Percentiles rank a stretch among this genome's conserved stretches.
Conservation (phyloP, 768 basidiomycete genomes). For the Panus rudis region DNA sequence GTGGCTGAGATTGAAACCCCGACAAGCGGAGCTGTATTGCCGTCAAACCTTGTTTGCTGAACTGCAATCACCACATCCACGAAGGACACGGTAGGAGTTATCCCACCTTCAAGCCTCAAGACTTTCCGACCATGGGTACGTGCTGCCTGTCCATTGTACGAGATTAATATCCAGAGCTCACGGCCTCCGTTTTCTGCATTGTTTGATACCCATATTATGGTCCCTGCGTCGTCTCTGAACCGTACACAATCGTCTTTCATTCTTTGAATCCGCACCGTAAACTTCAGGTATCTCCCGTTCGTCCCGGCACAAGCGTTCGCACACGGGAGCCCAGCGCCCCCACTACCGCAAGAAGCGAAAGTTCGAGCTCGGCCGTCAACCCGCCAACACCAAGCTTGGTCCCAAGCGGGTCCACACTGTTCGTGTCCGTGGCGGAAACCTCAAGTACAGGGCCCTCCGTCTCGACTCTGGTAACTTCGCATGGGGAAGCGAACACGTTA, state of each 20-base stretch:
- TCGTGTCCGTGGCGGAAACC: slow-evolving; percentile 91
- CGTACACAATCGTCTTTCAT: background rate
- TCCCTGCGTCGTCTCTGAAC: background rate
- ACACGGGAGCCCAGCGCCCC: slow-evolving; percentile 85
- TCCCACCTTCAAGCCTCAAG: slow-evolving; percentile 58
- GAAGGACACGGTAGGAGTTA: slow-evolving; percentile 35
- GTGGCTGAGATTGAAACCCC: too few species aligned
- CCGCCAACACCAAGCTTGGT: slow-evolving; percentile 96
- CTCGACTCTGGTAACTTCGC: slow-evolving; percentile 97
- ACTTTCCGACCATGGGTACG: slow-evolving; percentile 72
- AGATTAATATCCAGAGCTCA: slow-evolving; percentile 5
- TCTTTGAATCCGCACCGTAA: background rate
- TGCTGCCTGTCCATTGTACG: slow-evolving; percentile 26
- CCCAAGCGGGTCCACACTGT: slow-evolving; percentile 93
- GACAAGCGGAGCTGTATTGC: slow-evolving; percentile 25
- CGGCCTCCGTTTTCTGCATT: slow-evolving; percentile 6
- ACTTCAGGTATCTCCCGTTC: slow-evolving; percentile 93
- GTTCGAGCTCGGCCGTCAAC: slow-evolving; percentile 98
- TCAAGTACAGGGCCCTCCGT: slow-evolving; percentile 93
- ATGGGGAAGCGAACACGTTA: slow-evolving; percentile 93
- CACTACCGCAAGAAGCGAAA: slow-evolving; percentile 99
- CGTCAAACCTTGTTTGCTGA: slow-evolving; percentile 31
- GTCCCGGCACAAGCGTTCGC: slow-evolving; percentile 95
- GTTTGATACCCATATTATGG: background rate
- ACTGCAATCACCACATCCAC: slow-evolving; percentile 44